These are phyloP conservation scores for Cladophialophora carrionii DNA, from an alignment of 2,329 filamentous ascomycete genomes.

Conservation along the genomic window DNA sequence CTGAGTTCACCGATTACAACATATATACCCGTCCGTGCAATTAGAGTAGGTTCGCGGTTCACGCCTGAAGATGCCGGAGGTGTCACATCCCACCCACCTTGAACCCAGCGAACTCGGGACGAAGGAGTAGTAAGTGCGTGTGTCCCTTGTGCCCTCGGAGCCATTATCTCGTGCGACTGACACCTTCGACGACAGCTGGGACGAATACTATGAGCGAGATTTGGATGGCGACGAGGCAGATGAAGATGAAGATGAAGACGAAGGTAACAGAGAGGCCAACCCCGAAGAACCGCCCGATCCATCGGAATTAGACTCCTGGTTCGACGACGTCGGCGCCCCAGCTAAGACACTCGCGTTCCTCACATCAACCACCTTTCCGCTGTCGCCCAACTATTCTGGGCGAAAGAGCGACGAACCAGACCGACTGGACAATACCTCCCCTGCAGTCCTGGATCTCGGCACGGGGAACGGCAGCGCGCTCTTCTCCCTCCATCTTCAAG, in stretches of 20 bases:
- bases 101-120: constrained; percentile 81
- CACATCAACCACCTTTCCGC: constrained; percentile 52
- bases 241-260: constrained; percentile 61
- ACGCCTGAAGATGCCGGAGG: constrained; percentile 2
- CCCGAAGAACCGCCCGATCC: constrained; percentile 71
- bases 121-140: constrained; percentile 75
- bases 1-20: not conserved
- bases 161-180: not conserved
- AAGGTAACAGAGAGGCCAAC: constrained; percentile 67
- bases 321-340: constrained; percentile 89
- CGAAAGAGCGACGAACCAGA: constrained; percentile 16
- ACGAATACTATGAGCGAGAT: constrained; percentile 52
- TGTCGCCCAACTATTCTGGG: constrained; percentile 43
- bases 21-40: not conserved
- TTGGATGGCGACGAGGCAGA: constrained; percentile 36
- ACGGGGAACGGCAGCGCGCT: constrained; percentile 93
- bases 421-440: constrained; percentile 29
- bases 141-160: not conserved
- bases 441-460: constrained; percentile 71
- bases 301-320: constrained; percentile 81
- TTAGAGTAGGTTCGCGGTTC: not conserved
- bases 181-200: constrained; percentile 63
- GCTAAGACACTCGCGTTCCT: constrained; percentile 75
- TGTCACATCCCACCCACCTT: constrained; percentile 63
- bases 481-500: constrained; percentile 72